Evolutionary conservation across 163 green algal genomes (phyloP), one percentile per base, ranked within the genome.

Genomic region (Scenedesmus sp.): DNA sequence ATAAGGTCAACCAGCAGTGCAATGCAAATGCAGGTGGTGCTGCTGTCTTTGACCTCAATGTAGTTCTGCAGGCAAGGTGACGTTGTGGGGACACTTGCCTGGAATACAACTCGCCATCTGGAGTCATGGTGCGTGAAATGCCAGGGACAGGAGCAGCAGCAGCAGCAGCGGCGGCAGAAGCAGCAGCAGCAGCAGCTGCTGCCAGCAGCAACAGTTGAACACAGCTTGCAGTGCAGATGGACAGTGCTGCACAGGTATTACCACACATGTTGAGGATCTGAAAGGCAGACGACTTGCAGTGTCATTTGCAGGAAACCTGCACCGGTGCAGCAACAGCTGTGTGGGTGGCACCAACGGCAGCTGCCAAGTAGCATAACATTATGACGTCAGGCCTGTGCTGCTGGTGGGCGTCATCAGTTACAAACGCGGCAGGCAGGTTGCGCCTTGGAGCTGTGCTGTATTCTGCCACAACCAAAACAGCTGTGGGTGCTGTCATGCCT

Each of bases 391-490:
- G 46, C n/a, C 51, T 61, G 0, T 72, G 16, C 35, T 37, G 12
- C 46, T 97, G 95, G 96, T 98, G 97, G 97, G 94, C 76, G 95
- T 97, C 86, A 97, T n/a, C n/a, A n/a, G n/a, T n/a, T n/a, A n/a
- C n/a, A n/a, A n/a, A n/a, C n/a, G n/a, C n/a, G n/a, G n/a, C n/a
- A n/a, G n/a, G n/a, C n/a, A n/a, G n/a, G n/a, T n/a, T 97, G 91
- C 96, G 96, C 42, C 70, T 92, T 13, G 88, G 88, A 3, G 88
- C 95, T 0, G 91, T 98, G 13, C 51, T 61, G 51, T 22, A 61
- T 26, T 56, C 24, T 22, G 7, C 51, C 24, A 61, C 46, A 61
- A n/a, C n/a, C n/a, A n/a, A n/a, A n/a, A n/a, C n/a, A n/a, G n/a
- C n/a, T n/a, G n/a, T n/a, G n/a, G n/a, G 4, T 76, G 30, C 65